phyloP scores from a whole-genome alignment of 129 eudicot species.

The Flaveria trinervia region DNA sequence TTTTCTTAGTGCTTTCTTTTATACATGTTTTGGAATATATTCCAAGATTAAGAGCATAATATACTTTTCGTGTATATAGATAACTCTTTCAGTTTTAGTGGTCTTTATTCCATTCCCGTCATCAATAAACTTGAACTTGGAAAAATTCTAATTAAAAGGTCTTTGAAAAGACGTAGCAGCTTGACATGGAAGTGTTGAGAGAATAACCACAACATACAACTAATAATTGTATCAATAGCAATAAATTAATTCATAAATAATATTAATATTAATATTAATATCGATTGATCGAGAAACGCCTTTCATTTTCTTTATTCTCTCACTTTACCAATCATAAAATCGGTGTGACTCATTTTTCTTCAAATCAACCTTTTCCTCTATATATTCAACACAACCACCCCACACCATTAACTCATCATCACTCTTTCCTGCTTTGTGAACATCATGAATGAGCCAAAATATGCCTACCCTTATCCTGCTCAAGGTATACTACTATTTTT shows the following conservation, averaged over 20 bases:
- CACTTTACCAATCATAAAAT: constrained; percentile 13
- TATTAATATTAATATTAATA: neutral
- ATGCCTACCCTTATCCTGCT: constrained; percentile 77
- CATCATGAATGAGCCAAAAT: constrained; percentile 73
- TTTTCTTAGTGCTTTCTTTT: neutral
- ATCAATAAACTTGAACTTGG: neutral
- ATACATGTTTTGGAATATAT: neutral
- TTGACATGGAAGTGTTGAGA: constrained; percentile 10
- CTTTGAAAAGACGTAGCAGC: constrained; percentile 12
- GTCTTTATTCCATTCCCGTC: constrained; percentile 10
- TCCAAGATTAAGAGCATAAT: neutral
- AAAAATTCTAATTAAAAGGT: neutral
- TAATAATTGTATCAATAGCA: neutral
- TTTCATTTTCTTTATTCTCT: constrained; percentile 3
- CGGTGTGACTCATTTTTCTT: constrained; percentile 1
- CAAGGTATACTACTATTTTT: constrained; percentile 45
- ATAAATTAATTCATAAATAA: neutral
- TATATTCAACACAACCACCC: constrained; percentile 25
- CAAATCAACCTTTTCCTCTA: constrained; percentile 17
- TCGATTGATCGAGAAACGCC: constrained; percentile 16
- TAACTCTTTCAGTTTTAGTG: neutral
- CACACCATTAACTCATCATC: neutral
- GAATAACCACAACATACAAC: neutral
- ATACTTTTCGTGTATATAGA: neutral
- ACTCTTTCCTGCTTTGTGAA: no score